phyloP scores from a whole-genome alignment of 2,329 filamentous ascomycete genomes.

The Diaporthe batatas region DNA sequence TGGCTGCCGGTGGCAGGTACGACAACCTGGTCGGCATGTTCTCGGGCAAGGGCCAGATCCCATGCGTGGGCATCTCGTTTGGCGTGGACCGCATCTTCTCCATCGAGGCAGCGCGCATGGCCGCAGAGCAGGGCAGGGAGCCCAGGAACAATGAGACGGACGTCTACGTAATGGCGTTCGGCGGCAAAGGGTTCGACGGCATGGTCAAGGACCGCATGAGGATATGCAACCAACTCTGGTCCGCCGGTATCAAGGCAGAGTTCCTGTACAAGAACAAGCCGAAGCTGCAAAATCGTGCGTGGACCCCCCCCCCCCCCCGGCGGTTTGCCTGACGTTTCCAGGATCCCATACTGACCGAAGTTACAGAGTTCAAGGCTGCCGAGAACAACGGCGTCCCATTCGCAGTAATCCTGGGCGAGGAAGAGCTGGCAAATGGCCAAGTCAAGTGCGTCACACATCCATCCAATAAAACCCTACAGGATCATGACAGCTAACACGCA shows the following conservation, averaged over 20 bases:
- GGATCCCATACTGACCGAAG: background rate
- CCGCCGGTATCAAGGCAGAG: conserved; percentile 91
- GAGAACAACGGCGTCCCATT: conserved; percentile 85
- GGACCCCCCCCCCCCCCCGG: background rate
- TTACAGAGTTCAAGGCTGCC: conserved; percentile 85
- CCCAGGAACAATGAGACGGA: conserved; percentile 77
- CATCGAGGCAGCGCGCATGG: conserved; percentile 82
- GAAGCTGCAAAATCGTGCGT: conserved; percentile 76
- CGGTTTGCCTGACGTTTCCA: too few species aligned
- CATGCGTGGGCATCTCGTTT: conserved; percentile 89
- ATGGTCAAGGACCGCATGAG: conserved; percentile 87
- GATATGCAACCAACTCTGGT: conserved; percentile 82
- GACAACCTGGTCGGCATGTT: conserved; percentile 94
- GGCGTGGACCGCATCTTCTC: conserved; percentile 93
- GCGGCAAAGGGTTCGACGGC: conserved; percentile 85
- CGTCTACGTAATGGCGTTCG: conserved; percentile 95
- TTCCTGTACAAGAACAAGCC: conserved; percentile 93
- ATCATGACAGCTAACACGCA: conserved; percentile 6
- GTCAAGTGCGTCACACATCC: conserved; percentile 71
- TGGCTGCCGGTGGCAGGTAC: conserved; percentile 89
- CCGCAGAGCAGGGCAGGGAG: conserved; percentile 67
- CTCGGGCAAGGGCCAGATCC: conserved; percentile 79
- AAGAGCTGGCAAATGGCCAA: conserved; percentile 86
- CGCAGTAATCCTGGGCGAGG: conserved; percentile 90
- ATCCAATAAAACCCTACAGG: background rate